A percentile compares a stretch with the other conserved stretches of the same genome.
Evolutionary conservation across 1,284 basidiomycete species (phyloP).

Genomic region (Austroboletus novae-zelandiae): DNA sequence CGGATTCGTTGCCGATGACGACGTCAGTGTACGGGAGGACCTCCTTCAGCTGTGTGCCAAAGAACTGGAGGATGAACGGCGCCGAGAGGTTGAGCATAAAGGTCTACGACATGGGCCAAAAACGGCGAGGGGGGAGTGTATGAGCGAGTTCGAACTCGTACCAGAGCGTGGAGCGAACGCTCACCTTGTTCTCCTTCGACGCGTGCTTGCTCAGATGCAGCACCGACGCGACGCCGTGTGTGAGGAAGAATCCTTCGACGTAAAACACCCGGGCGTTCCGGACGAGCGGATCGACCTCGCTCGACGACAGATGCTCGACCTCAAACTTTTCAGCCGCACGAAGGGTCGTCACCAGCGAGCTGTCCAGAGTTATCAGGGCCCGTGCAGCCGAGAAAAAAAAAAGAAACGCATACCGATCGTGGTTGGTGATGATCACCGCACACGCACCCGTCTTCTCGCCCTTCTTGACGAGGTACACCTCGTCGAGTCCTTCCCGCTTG

Average conservation of each 20-base stretch:
- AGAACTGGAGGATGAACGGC: constrained; percentile 97
- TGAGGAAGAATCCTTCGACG: constrained; percentile 97
- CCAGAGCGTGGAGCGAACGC: neutral
- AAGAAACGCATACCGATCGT: constrained; percentile 62
- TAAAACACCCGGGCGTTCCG: constrained; percentile 87
- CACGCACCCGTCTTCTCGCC: constrained; percentile 95
- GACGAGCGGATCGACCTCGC: constrained; percentile 75
- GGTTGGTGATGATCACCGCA: constrained; percentile 93
- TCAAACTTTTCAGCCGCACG: constrained; percentile 91
- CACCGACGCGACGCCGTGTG: constrained; percentile 81
- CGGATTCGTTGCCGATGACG: constrained; percentile 92
- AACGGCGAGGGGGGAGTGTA: too few species aligned
- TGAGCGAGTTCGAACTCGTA: too few species aligned
- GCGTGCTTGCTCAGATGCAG: constrained; percentile 81
- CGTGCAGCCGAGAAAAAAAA: neutral
- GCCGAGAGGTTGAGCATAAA: constrained; percentile 95
- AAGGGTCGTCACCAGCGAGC: constrained; percentile 89
- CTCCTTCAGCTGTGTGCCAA: constrained; percentile 77
- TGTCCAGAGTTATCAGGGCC: too few species aligned
- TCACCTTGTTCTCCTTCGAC: constrained; percentile 71
- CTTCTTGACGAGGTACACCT: constrained; percentile 87
- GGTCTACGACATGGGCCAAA: too few species aligned
- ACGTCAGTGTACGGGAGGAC: constrained; percentile 83
- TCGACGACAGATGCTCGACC: constrained; percentile 75
- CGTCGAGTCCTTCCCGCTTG: constrained; percentile 86